These are phyloP conservation scores for Naganishia randhawae DNA, from an alignment of 768 basidiomycete species.

Conservation along the genomic window DNA sequence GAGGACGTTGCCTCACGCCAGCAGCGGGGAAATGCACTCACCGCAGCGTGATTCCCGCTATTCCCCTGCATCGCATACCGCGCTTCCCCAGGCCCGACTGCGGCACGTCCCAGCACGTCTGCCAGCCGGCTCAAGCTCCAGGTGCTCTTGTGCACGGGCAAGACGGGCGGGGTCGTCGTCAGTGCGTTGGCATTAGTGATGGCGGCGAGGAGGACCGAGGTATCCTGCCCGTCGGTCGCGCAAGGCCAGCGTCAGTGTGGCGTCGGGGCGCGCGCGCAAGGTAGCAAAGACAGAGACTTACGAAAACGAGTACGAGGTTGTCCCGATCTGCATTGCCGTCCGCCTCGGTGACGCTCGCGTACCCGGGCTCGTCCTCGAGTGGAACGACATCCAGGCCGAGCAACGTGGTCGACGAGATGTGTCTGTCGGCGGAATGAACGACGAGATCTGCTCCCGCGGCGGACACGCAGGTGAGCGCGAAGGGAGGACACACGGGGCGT, in stretches of 20 bases:
- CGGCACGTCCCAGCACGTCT: background rate
- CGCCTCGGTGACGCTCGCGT: background rate
- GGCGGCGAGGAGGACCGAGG: constrained; percentile 38
- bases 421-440: background rate
- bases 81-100: background rate
- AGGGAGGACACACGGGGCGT: background rate
- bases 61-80: constrained; percentile 40
- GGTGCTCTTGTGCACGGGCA: background rate
- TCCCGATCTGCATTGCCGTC: background rate
- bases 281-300: constrained; percentile 1
- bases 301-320: background rate
- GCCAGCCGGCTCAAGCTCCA: background rate
- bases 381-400: background rate
- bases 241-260: background rate
- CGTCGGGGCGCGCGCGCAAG: too few relatives aligned
- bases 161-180: background rate
- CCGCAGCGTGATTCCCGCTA: constrained; percentile 44
- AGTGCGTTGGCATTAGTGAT: constrained; percentile 28
- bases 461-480: background rate
- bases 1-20: background rate
- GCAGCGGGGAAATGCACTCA: constrained; percentile 30
- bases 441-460: background rate
- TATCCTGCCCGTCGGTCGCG: constrained; percentile 34
- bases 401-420: background rate
- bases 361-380: background rate